Evolutionary conservation across 164 flowering plant genomes (phyloP).

Genomic region (Hamamelis virginiana): DNA sequence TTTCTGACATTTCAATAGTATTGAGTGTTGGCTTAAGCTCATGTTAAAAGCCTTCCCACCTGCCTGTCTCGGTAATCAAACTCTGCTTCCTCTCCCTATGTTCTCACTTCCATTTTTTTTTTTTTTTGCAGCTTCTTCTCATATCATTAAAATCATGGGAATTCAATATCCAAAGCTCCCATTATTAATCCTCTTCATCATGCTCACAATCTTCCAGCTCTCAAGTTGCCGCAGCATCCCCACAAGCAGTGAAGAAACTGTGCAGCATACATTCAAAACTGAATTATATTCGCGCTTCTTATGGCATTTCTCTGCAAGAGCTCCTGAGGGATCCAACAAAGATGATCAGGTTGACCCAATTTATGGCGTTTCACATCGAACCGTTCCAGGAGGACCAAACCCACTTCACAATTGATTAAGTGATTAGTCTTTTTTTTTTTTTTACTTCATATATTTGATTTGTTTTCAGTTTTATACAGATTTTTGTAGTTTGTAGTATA

Average conservation of each 20-base stretch:
- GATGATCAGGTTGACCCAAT: constrained; percentile 8
- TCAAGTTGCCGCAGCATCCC: constrained; percentile 14
- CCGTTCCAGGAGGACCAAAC: constrained; percentile 32
- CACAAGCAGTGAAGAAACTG: constrained; percentile 1
- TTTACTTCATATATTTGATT: not conserved
- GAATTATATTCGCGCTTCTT: constrained; percentile 11
- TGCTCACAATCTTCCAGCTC: constrained; percentile 19
- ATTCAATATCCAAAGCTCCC: constrained; percentile 9
- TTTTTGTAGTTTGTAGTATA: constrained; percentile 20
- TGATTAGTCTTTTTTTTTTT: constrained; percentile 27
- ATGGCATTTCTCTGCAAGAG: constrained; percentile 14
- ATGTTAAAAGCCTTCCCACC: constrained; percentile 20
- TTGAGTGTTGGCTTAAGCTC: constrained; percentile 21
- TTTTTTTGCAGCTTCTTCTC: not conserved
- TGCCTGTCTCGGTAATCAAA: not conserved
- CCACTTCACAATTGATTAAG: constrained; percentile 51
- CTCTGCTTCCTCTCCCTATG: constrained; percentile 10
- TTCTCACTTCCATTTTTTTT: not conserved
- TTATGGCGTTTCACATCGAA: constrained; percentile 24
- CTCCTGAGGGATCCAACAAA: constrained; percentile 12
- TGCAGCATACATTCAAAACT: not conserved
- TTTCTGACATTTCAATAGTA: constrained; percentile 7
- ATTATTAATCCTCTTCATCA: constrained; percentile 21
- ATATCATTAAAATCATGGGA: constrained; percentile 21
- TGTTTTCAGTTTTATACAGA: constrained; percentile 8